Base-by-base conservation (phyloP, 2,329 filamentous ascomycete genomes). In the Diplodia seriata region DNA sequence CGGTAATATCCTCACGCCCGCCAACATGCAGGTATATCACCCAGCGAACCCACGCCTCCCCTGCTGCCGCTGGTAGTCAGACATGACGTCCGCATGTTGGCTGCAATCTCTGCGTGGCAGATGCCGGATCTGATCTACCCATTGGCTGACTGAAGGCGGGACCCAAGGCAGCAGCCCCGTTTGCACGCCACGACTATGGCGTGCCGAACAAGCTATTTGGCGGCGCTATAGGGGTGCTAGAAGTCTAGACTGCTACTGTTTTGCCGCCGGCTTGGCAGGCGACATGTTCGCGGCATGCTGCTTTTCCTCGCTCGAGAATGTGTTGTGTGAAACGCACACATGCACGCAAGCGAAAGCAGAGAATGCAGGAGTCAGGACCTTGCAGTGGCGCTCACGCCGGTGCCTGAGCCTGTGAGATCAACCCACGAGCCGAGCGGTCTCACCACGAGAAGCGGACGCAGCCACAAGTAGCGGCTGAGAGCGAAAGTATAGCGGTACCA, bases 91-190 rank as follows among this genome's bases (percentile, higher is more conserved):
- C 47, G 20, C 43, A 15, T 26, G 40, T 26, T n/a, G 18, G 14
- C 31, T 9, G n/a, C n/a, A 7, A n/a, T 63, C 7, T 29, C n/a
- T 36, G 33, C 59, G 59, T 31, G 8, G 40, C 26, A 49, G n/a
- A 20, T 14, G 14, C 40, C 23, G 40, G 23, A 43, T 61, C 8
- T 4, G 40, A 43, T 38, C 55, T 61, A 38, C 26, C 59, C 36
- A 38, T 50, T 43, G 59, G 59, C 57, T 49, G 29, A 23, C 29
- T 31, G 57, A 43, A 33, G 18, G 57, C 26, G 26, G 18, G 14
- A 26, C 8, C 4, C 59, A 63, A 63, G 59, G 59, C 47, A 63
- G 59, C 59, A 63, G 59, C 23, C 57, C 15, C n/a, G 11, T 31
- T 29, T 23, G 59, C 29, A 12, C 36, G 29, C 47, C 23, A 23